Conservation (phyloP, 2,329 filamentous ascomycete species). For the Aspergillus fumigatus region DNA sequence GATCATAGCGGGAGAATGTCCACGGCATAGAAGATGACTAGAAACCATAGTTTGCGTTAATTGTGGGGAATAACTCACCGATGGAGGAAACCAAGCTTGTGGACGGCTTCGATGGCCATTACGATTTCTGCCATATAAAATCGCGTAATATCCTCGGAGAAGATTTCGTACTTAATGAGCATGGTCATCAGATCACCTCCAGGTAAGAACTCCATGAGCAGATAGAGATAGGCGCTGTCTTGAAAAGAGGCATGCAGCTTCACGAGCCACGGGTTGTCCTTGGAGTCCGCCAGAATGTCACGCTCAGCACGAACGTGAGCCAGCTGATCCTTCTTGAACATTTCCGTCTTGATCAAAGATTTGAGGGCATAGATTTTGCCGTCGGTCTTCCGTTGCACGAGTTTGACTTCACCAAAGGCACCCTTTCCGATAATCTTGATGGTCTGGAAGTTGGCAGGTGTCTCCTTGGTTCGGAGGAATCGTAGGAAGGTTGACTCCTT, state of each 20-base stretch:
- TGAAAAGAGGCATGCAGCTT: conserved; percentile 99
- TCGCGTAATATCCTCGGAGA: conserved; percentile 95
- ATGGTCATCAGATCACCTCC: conserved; percentile 99
- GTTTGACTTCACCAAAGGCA: conserved; percentile 95
- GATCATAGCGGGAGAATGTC: background rate
- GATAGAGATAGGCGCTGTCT: conserved; percentile 92
- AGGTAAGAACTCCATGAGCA: conserved; percentile 98
- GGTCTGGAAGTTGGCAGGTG: conserved; percentile 89
- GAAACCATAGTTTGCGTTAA: conserved; percentile 1
- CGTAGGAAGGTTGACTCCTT: conserved; percentile 91
- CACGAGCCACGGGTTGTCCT: conserved; percentile 98
- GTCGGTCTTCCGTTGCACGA: conserved; percentile 93
- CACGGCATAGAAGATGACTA: background rate
- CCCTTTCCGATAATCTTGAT: conserved; percentile 99
- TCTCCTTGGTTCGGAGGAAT: conserved; percentile 88
- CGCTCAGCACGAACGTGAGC: conserved; percentile 96
- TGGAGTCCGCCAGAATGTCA: conserved; percentile 92
- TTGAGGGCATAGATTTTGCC: conserved; percentile 98
- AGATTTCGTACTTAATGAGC: conserved; percentile 99
- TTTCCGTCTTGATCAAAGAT: conserved; percentile 96
- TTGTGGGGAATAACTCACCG: conserved; percentile 57
- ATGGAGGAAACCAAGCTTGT: conserved; percentile 97
- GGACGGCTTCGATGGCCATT: conserved; percentile 95
- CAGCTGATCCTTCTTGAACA: conserved; percentile 99
- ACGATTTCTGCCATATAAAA: conserved; percentile 99